phyloP scores from a whole-genome alignment of 805 yeast genomes.

The Myxozyma vanderwaltii region DNA sequence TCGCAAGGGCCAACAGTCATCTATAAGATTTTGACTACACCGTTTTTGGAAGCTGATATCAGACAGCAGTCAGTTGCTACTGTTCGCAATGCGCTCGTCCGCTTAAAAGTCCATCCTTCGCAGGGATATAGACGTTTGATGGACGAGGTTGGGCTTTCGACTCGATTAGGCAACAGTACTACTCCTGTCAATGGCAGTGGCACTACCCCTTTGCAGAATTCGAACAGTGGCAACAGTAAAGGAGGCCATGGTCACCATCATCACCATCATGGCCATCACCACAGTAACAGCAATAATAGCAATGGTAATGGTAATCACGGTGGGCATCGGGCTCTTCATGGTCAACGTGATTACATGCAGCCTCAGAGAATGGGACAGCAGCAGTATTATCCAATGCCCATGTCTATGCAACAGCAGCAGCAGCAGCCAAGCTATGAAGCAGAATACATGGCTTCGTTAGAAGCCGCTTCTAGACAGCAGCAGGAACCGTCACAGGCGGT shows the following conservation, averaged over 20 bases:
- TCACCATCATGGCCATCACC: background rate
- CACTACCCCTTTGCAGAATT: background rate
- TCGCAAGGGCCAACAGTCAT: constrained; percentile 75
- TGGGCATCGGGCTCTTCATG: background rate
- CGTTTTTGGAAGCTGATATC: constrained; percentile 58
- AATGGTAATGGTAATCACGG: background rate
- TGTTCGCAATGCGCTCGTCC: constrained; percentile 63
- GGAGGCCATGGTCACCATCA: constrained; percentile 1
- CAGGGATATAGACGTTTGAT: constrained; percentile 83
- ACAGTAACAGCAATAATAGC: background rate
- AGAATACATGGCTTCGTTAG: background rate
- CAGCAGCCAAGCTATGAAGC: background rate
- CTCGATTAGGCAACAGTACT: constrained; percentile 14
- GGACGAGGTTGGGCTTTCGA: constrained; percentile 82
- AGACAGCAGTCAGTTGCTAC: constrained; percentile 62
- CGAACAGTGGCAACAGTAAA: background rate
- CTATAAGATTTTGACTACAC: constrained; percentile 75
- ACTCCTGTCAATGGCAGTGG: background rate
- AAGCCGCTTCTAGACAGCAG: background rate
- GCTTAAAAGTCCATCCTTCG: constrained; percentile 53
- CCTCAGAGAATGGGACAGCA: constrained; percentile 8
- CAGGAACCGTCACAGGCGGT: background rate
- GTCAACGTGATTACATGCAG: constrained; percentile 1
- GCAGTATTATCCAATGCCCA: background rate
- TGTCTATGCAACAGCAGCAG: background rate